Percentiles rank a stretch among this genome's conserved stretches.
These are phyloP conservation scores for Avena insularis DNA, from an alignment of 176 grass and related monocot genomes.

Conservation along the genomic window DNA sequence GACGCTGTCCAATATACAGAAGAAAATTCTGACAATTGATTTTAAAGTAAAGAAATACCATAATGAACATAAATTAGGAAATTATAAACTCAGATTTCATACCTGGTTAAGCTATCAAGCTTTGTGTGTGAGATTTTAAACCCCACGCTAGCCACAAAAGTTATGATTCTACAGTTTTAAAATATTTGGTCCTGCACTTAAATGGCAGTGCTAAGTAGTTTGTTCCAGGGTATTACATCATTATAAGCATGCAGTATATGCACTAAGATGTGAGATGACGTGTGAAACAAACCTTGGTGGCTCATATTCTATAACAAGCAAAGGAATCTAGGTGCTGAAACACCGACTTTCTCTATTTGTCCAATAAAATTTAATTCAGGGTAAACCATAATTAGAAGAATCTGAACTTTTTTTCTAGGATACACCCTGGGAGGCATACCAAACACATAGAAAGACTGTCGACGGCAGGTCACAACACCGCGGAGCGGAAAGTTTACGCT, in stretches of 20 bases:
- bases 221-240: conserved; percentile 30
- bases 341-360: conserved; percentile 80
- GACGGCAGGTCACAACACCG: too few species aligned
- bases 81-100: conserved; percentile 9
- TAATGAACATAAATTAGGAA: neutral
- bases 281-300: conserved; percentile 68
- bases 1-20: neutral
- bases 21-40: conserved; percentile 10
- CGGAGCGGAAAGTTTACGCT: too few species aligned
- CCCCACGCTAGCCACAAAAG: conserved; percentile 80
- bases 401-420: too few species aligned
- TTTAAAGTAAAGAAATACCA: conserved; percentile 21
- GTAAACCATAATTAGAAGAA: too few species aligned
- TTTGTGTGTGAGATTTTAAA: conserved; percentile 94
- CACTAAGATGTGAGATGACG: conserved; percentile 28
- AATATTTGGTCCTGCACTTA: conserved; percentile 71
- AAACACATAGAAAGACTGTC: too few species aligned
- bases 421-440: too few species aligned
- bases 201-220: conserved; percentile 24
- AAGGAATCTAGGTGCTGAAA: conserved; percentile 75
- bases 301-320: conserved; percentile 94
- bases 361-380: too few species aligned
- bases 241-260: conserved; percentile 34
- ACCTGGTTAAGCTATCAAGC: conserved; percentile 88
- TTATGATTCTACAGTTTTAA: conserved; percentile 84